Evolutionary conservation across 306 rosid genomes (phyloP), one percentile per base, ranked within the genome.

Genomic region (Hylodesmum podocarpum): DNA sequence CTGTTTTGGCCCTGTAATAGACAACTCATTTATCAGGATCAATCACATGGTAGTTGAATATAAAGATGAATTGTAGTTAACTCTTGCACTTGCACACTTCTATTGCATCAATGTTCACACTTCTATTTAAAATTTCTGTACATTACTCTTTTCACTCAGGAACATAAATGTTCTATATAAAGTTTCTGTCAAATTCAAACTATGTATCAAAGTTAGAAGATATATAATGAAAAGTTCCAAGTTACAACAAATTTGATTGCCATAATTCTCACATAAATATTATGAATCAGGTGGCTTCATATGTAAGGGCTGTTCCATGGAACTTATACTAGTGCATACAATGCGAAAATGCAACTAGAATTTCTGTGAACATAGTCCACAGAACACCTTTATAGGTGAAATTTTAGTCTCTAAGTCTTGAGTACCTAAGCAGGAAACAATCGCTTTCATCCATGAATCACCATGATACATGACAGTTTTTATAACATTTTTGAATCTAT

Each of bases 1-100:
- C 88, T 89, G 87, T 89, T 88, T 81, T 90, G 91, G 57, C 90
- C 97, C 97, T 95, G 94, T 78, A 69, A 73, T 54, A 51, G 71
- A 78, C 64, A 51, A 76, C 65, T 85, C 63, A 53, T 39, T 47
- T 22, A 25, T 73, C 41, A 63, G 73, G 29, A 34, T 82, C 73
- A 44, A 39, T 27, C 3, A 0, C 59, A 44, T 46, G 66, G 39
- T 47, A 36, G 24, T 46, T n/a, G 8, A 58, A 46, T 39, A 29
- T 54, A 16, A 31, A 14, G 8, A 64, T 31, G 21, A 27, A 37
- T 6, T 43, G n/a, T 53, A 65, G 18, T n/a, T 21, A n/a, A 50
- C 29, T 47, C 64, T 55, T 6, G 16, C 41, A 21, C 41, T 53
- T 53, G 28, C 57, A 27, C 25, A 28, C 47, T 54, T 69, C 29